Evolutionary conservation across 225 moss, liverwort and hornwort species (phyloP).

Genomic region (Pseudoscleropodium purum): DNA sequence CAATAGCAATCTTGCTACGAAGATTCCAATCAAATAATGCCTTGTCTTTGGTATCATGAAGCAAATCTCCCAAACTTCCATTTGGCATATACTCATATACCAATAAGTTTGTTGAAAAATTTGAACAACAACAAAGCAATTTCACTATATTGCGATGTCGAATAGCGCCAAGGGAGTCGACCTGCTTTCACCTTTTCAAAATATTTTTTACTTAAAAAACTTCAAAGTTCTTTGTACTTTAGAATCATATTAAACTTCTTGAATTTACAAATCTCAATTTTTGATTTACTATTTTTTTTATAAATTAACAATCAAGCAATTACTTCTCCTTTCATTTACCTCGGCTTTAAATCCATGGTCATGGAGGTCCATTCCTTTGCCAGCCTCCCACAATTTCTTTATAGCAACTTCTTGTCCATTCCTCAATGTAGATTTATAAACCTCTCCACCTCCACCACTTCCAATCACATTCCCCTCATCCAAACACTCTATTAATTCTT

Average conservation of each 20-base stretch:
- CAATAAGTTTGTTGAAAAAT: slow-evolving; percentile 29
- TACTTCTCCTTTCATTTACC: not conserved
- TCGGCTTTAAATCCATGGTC: slow-evolving; percentile 54
- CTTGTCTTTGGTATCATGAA: slow-evolving; percentile 11
- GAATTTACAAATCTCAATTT: not conserved
- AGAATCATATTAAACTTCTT: no score
- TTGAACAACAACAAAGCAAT: slow-evolving; percentile 42
- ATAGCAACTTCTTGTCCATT: slow-evolving; percentile 34
- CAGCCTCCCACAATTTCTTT: slow-evolving; percentile 36
- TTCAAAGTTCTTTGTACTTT: not conserved
- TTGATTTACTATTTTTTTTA: not conserved
- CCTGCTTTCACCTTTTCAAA: slow-evolving; percentile 19
- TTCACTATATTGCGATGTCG: slow-evolving; percentile 50
- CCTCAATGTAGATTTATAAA: slow-evolving; percentile 9
- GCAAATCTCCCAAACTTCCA: slow-evolving; percentile 42
- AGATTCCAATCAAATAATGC: slow-evolving; percentile 16
- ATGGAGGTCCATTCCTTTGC: slow-evolving; percentile 13
- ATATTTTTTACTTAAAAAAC: not conserved
- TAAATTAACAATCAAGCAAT: no score
- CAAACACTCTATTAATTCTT: slow-evolving; percentile 35
- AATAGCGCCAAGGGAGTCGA: slow-evolving; percentile 28
- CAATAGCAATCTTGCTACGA: slow-evolving; percentile 38
- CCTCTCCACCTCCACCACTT: slow-evolving; percentile 29
- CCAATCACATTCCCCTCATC: slow-evolving; percentile 28
- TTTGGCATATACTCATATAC: slow-evolving; percentile 51